A percentile compares a stretch with the other conserved stretches of the same genome.
Conservation (phyloP, 192 early-diverging fungal species). For the Coemansia sp. region DNA sequence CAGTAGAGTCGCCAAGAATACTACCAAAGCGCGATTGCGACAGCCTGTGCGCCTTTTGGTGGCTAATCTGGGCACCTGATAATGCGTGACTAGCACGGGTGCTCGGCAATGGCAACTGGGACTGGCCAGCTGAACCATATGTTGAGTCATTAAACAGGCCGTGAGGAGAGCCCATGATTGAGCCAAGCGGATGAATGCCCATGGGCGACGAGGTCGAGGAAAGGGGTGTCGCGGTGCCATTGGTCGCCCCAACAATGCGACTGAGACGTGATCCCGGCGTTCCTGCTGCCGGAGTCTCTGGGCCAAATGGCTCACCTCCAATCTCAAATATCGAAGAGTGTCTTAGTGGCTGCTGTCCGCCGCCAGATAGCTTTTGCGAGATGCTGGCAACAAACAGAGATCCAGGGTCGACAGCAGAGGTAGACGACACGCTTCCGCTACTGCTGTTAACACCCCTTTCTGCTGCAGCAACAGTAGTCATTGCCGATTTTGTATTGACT, state of each 20-base stretch:
- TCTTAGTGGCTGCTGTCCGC: constrained; percentile 10
- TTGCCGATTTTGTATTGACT: not conserved
- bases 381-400: constrained; percentile 18
- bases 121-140: constrained; percentile 13
- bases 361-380: constrained; percentile 5
- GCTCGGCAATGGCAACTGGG: constrained; percentile 2
- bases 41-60: constrained; percentile 19
- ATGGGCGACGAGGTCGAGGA: constrained; percentile 39
- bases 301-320: constrained; percentile 44
- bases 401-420: constrained; percentile 18
- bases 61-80: not conserved
- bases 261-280: constrained; percentile 21
- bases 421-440: constrained; percentile 8
- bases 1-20: constrained; percentile 22
- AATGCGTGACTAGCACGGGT: constrained; percentile 8
- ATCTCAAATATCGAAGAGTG: constrained; percentile 50
- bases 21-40: constrained; percentile 43
- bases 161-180: constrained; percentile 46
- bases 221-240: constrained; percentile 9
- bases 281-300: constrained; percentile 8
- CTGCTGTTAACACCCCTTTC: not conserved
- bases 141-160: constrained; percentile 37
- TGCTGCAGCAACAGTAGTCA: constrained; percentile 1
- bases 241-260: constrained; percentile 12
- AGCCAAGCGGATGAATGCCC: constrained; percentile 37